Base-by-base conservation (phyloP, 2,329 filamentous ascomycete species). In the Penicillium thymicola region DNA sequence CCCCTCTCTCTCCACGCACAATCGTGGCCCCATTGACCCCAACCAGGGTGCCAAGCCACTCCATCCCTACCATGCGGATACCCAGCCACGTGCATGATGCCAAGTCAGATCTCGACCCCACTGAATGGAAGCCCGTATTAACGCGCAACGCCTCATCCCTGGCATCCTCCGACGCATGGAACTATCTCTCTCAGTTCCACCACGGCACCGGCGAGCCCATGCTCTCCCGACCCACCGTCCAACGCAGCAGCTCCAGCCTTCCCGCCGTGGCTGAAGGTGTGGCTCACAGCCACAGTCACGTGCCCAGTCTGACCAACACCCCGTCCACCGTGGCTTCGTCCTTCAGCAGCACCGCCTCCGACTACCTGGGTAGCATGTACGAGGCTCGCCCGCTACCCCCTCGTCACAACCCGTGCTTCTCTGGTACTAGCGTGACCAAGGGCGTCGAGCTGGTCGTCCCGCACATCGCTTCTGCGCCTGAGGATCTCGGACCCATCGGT, bases 111-210 rank as follows among this genome's bases (percentile, higher is more conserved):
- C 74, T 77, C 59, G 77, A 79, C 67, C 77, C 77, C 51, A 76
- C 76, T 48, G 77, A 79, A 70, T 79, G 78, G 78, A 79, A 79
- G 70, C 77, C 77, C 23, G 73, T 76, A 67, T 72, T 76, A 76
- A 57, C 5, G 21, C 42, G 51, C 40, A 48, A 47, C 41, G 55
- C 52, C 46, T 59, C 61, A 18, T 57, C 65, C 8, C 59, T 69
- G 54, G 65, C 67, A 8, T 66, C 68, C 25, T 77, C 72, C 50
- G 76, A 78, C 36, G 77, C 77, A 25, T 78, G 74, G 69, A 65
- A 67, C 36, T 79, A 77, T 56, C 69, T 79, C 28, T 75, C 75
- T 34, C 71, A 73, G 48, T 79, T 79, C 66, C 75, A 79, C 62
- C 60, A 64, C 48, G 51, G 55, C 21, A 14, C 3, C 45, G 55